Evolutionary conservation across 2,329 filamentous ascomycete genomes (phyloP).

Genomic region (Trichoderma guizhouense): DNA sequence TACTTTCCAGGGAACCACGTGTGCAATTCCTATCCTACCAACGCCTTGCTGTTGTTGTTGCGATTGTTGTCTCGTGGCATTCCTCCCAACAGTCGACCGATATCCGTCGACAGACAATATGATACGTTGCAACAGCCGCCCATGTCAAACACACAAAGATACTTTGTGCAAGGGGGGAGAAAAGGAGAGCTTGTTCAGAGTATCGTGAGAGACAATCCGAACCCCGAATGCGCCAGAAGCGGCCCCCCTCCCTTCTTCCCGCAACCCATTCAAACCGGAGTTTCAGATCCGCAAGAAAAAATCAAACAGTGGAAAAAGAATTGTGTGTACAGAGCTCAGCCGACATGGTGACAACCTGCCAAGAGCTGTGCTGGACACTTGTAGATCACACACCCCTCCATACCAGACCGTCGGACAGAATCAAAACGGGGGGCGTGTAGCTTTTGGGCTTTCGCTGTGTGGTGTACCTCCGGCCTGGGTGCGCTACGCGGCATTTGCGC

Average conservation of each 20-base stretch:
- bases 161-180: not conserved
- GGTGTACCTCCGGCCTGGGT: not conserved
- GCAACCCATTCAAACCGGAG: not conserved
- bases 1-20: not conserved
- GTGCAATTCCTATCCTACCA: not conserved
- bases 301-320: not conserved
- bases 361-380: not conserved
- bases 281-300: not conserved
- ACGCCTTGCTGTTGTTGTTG: not conserved
- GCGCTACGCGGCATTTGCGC: slow-evolving; percentile 9
- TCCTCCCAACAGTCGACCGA: not conserved
- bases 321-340: not conserved
- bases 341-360: not conserved
- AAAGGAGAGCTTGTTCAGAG: not conserved
- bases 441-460: not conserved
- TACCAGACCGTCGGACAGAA: not conserved
- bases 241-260: not conserved
- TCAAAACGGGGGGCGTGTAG: not conserved
- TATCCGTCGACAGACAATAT: slow-evolving; percentile 10
- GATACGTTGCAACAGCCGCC: not conserved
- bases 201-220: not conserved
- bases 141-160: not conserved
- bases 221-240: not conserved
- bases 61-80: not conserved
- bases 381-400: not conserved